Evolutionary conservation across 83 land plant genomes (phyloP).

Genomic region (Diphasiastrum complanatum): DNA sequence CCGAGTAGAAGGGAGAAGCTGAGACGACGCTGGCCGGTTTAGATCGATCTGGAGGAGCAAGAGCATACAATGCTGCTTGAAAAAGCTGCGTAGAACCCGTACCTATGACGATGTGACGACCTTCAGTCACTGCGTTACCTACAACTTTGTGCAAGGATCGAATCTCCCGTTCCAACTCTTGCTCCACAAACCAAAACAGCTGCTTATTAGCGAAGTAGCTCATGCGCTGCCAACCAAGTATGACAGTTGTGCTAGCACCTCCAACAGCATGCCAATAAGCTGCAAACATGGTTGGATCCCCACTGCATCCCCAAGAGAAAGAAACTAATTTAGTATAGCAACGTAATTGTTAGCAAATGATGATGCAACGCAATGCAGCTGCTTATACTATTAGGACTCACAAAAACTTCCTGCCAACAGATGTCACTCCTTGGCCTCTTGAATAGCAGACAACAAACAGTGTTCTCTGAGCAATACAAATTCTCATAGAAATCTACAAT

Average conservation of each 20-base stretch:
- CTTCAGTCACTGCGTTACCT: conserved; percentile 72
- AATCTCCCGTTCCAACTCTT: conserved; percentile 50
- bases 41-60: conserved; percentile 28
- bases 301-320: conserved; percentile 54
- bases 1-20: conserved; percentile 77
- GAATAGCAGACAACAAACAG: too few relatives aligned
- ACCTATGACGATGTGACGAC: conserved; percentile 62
- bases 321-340: neutral
- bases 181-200: conserved; percentile 62
- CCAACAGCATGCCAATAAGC: conserved; percentile 52
- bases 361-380: neutral
- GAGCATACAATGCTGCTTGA: conserved; percentile 69
- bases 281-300: conserved; percentile 90
- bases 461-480: too few relatives aligned
- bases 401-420: too few relatives aligned
- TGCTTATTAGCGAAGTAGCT: conserved; percentile 71
- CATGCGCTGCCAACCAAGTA: conserved; percentile 69
- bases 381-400: neutral
- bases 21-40: conserved; percentile 62
- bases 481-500: too few relatives aligned
- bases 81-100: conserved; percentile 87
- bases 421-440: too few relatives aligned
- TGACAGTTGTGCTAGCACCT: conserved; percentile 40
- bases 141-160: conserved; percentile 53
- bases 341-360: neutral